These are phyloP conservation scores for Termitomyces heimii DNA, from an alignment of 768 basidiomycete species.

Conservation along the genomic window DNA sequence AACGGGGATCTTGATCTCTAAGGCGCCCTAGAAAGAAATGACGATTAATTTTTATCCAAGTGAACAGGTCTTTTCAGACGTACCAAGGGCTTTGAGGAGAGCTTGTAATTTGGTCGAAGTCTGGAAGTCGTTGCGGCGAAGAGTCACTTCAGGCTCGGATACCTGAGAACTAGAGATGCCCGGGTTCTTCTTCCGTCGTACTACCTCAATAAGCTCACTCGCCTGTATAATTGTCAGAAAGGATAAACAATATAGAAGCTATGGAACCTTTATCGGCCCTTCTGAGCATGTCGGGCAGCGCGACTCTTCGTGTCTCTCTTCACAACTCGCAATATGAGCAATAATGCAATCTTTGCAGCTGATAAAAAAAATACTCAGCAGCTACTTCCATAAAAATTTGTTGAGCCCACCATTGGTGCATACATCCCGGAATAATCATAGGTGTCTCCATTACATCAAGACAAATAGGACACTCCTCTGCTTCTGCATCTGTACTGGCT, in stretches of 20 bases:
- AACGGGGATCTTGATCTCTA: slow-evolving; percentile 65
- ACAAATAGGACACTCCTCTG: slow-evolving; percentile 75
- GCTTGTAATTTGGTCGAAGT: slow-evolving; percentile 92
- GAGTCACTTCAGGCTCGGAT: slow-evolving; percentile 38
- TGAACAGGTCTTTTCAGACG: slow-evolving; percentile 13
- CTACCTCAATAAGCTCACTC: slow-evolving; percentile 57
- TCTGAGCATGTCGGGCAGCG: slow-evolving; percentile 75
- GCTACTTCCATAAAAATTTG: neutral
- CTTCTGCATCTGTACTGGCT: slow-evolving; percentile 43
- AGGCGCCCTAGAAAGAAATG: slow-evolving; percentile 41
- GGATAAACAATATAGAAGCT: neutral
- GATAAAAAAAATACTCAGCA: neutral
- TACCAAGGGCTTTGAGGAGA: slow-evolving; percentile 66
- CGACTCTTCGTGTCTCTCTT: slow-evolving; percentile 63
- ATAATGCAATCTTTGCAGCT: slow-evolving; percentile 92
- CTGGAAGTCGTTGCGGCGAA: slow-evolving; percentile 79
- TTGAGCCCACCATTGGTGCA: slow-evolving; percentile 63
- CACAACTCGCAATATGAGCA: slow-evolving; percentile 60
- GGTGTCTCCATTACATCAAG: slow-evolving; percentile 71
- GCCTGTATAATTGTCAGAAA: slow-evolving; percentile 31
- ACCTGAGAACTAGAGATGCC: slow-evolving; percentile 24
- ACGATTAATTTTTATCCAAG: neutral
- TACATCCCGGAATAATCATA: slow-evolving; percentile 66
- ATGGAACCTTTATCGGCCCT: slow-evolving; percentile 57
- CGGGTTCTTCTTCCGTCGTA: slow-evolving; percentile 28